Base-by-base conservation (phyloP, 768 basidiomycete species). In the Boletus fagicola region DNA sequence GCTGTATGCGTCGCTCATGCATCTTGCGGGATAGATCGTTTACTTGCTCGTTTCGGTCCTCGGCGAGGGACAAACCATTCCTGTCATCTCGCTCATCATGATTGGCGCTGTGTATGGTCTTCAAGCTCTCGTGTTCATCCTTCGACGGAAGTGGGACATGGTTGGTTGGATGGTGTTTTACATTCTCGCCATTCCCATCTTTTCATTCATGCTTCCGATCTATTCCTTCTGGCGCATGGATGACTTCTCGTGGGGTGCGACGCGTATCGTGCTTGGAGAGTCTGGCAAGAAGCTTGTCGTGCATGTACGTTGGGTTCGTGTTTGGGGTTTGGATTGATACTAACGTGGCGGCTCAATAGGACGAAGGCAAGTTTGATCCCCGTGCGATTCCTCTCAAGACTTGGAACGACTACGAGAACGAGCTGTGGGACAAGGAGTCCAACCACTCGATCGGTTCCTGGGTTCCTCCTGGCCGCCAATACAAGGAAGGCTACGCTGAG, bases 171-270 rank as follows among this genome's bases (percentile, higher is more conserved):
- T 93, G 89, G 65, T 92, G 31, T 92, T 99, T 76, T 99, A 98
- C 75, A 93, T 98, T 68, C 72, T 94, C 38, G 94, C 96, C 54
- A 91, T 98, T 61, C 95, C 95, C 4, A 83, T 85, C 43, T 97
- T 96, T 77, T 94, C 93, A 8, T 91, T 97, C 81, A 81, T 92
- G 77, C 83, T 98, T 28, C 95, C 94, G 5, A 77, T 97, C 13
- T 95, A 94, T 72, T 94, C 93, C 6, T 96, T 98, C 87, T 98
- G 94, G 95, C 81, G 78, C 62, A 97, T 98, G 94, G 95, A 96
- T 72, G 94, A 96, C 74, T 97, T 96, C 83, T 92, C 90, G 0
- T 94, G 94, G 93, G 94, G 94, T 82, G 80, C 82, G 26, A 96
- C 94, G 1, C 90, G 92, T 83, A 70, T 95, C 58, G 94, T 99